These are phyloP conservation scores for Populus hybrid DNA, from an alignment of 441 rosid species.

Conservation along the genomic window DNA sequence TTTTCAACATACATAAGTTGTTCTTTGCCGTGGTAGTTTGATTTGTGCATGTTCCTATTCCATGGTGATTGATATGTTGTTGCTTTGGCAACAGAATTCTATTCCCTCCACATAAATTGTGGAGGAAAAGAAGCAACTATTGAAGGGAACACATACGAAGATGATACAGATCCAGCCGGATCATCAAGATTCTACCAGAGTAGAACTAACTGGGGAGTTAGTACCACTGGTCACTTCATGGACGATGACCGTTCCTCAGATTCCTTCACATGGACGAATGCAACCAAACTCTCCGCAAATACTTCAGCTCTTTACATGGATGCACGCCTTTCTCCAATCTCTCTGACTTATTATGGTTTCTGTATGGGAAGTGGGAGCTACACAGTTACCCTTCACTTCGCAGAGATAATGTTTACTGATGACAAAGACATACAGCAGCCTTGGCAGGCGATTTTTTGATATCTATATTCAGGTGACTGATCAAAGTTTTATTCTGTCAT, in stretches of 20 bases:
- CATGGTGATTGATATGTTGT: not conserved
- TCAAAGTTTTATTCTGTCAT: not conserved
- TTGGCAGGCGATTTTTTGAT: conserved; percentile 60
- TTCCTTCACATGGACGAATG: not conserved
- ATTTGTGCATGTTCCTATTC: too few relatives aligned
- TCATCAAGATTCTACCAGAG: conserved; percentile 21
- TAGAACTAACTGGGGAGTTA: conserved; percentile 40
- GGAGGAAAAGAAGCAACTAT: conserved; percentile 32
- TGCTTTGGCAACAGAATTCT: conserved; percentile 25
- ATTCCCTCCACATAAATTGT: conserved; percentile 51
- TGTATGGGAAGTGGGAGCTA: conserved; percentile 49
- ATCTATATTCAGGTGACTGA: conserved; percentile 50
- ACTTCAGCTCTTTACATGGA: conserved; percentile 34
- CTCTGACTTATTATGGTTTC: conserved; percentile 52
- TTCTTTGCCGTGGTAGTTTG: too few relatives aligned
- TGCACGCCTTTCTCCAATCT: conserved; percentile 52
- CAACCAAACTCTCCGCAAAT: conserved; percentile 19
- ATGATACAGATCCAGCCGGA: conserved; percentile 21
- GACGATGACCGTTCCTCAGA: conserved; percentile 24
- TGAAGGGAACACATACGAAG: conserved; percentile 27
- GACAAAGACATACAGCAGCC: conserved; percentile 25
- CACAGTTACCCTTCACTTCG: conserved; percentile 56
- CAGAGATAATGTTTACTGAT: conserved; percentile 43
- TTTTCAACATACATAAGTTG: too few relatives aligned
- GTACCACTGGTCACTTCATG: conserved; percentile 52